Conservation (phyloP, 2,329 filamentous ascomycete genomes). For the Madurella fahalii region DNA sequence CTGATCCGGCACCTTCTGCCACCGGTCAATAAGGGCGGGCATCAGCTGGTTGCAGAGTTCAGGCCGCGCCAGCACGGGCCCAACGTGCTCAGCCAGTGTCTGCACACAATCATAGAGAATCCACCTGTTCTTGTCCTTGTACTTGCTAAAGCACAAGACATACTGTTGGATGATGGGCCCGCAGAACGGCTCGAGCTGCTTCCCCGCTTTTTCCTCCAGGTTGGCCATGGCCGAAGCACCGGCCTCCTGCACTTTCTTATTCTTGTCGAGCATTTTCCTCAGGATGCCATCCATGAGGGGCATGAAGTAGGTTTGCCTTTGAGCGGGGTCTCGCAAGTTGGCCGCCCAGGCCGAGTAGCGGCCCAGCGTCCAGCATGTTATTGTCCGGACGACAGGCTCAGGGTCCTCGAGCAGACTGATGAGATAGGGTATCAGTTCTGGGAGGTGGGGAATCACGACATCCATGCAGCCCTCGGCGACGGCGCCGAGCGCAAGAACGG, state of each 20-base stretch:
- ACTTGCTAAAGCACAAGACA: slow-evolving; percentile 84
- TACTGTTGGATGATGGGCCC: slow-evolving; percentile 88
- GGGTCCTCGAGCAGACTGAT: slow-evolving; percentile 78
- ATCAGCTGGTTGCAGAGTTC: slow-evolving; percentile 83
- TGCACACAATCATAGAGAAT: slow-evolving; percentile 98
- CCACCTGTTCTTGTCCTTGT: slow-evolving; percentile 99
- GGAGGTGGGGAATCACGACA: slow-evolving; percentile 83
- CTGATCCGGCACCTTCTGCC: slow-evolving; percentile 81
- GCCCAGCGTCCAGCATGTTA: slow-evolving; percentile 96
- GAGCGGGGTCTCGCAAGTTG: slow-evolving; percentile 60
- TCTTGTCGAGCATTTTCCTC: slow-evolving; percentile 89
- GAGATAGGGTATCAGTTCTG: slow-evolving; percentile 84
- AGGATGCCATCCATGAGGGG: slow-evolving; percentile 97
- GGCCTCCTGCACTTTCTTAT: slow-evolving; percentile 97
- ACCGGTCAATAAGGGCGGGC: slow-evolving; percentile 85
- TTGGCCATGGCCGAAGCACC: slow-evolving; percentile 94
- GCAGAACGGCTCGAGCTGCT: slow-evolving; percentile 77
- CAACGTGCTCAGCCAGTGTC: slow-evolving; percentile 89
- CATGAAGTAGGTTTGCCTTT: slow-evolving; percentile 77
- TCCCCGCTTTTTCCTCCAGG: slow-evolving; percentile 87
- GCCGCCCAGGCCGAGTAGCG: slow-evolving; percentile 92
- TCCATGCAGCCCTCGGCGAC: slow-evolving; percentile 93
- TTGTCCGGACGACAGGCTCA: slow-evolving; percentile 89
- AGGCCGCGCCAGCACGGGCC: slow-evolving; percentile 72
- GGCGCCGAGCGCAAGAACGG: slow-evolving; percentile 88